Evolutionary conservation across 768 basidiomycete species (phyloP), one percentile per base, ranked within the genome.

Genomic region (Termitomyces sp.): DNA sequence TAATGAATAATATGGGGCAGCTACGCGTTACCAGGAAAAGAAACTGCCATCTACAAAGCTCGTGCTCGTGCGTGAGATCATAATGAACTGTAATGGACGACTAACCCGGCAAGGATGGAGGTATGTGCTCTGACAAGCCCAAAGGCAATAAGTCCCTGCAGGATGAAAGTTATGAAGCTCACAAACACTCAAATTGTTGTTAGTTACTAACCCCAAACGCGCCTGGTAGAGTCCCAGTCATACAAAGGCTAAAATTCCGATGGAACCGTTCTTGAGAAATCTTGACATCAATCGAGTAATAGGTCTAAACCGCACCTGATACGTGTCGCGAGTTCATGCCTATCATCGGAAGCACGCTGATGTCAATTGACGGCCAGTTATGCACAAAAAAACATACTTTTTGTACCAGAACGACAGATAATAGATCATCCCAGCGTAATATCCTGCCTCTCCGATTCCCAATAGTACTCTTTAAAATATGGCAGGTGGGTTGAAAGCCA

Each of bases 401-500:
- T 71, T 73, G 53, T 81, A 82, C 82, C 82, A 84, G 65, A 84
- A 84, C 0, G 82, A 83, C 27, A 83, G 66, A 61, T 84, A 84
- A 58, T 84, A 84, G 5, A 84, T 82, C 78, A 83, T 80, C 7
- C 82, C 82, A 0, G 82, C 81, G 57, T 83, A 83, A 57, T 78
- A 84, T 1, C 82, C 82, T 0, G 82, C 82, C 62, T 84, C 82
- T 11, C 82, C 82, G n/a, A 84, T 82, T 8, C 82, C 82, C 62
- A 83, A 69, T 4, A 83, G 65, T 2, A 84, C 78, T n/a, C 82
- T 61, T n/a, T n/a, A n/a, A n/a, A n/a, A n/a, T n/a, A n/a, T n/a
- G n/a, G n/a, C n/a, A n/a, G 12, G 5, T 42, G 35, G 34, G 54
- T 16, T n/a, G n/a, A 32, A 3, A 34, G 46, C 6, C 27, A 14